Evolutionary conservation across 1,284 basidiomycete species (phyloP), one percentile per base, ranked within the genome.

Genomic region (Xanthoconium separans): DNA sequence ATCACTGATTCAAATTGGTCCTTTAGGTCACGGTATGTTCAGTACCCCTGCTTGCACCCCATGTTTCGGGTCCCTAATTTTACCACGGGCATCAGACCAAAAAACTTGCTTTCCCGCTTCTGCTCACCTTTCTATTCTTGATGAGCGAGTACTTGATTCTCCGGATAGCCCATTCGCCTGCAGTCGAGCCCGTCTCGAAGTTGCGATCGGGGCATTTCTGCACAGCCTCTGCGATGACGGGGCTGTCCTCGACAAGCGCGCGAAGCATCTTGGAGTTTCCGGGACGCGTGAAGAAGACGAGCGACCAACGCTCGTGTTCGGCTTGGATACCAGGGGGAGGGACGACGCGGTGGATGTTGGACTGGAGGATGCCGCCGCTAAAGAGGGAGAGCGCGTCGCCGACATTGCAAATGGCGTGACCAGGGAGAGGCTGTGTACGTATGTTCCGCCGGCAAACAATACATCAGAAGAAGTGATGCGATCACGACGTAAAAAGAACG

Each of bases 271-370:
- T 69, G 4, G 72, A 73, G 63, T 85, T 78, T 10, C 81, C 79
- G 0, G 84, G 85, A 12, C 85, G 76, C 0, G 77, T 79, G 66
- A 87, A 87, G 66, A 78, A 87, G 0, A 83, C 83, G 6, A 85
- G 70, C 3, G 83, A 84, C 76, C 77, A 84, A 30, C 85, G 77
- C 39, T 77, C 76, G 27, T 74, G 61, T 11, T 68, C 58, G 4
- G 68, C 70, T 66, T 85, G 83, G 4, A 58, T 60, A 10, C 75
- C 72, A 0, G 80, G 80, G 0, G 81, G 75, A 4, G 78, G 72
- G 46, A 79, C 69, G 4, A 79, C 77, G 15, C 78, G 77, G 62
- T 84, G 81, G 41, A 84, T 67, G 58, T 81, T 83, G 16, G 80
- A 82, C 30, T 78, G 74, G 29, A 85, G 72, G 39, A 85, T 76